A percentile compares a stretch with the other conserved stretches of the same genome.
Evolutionary conservation across 345 rosid species (phyloP).

Genomic region (Arabis hirsuta): DNA sequence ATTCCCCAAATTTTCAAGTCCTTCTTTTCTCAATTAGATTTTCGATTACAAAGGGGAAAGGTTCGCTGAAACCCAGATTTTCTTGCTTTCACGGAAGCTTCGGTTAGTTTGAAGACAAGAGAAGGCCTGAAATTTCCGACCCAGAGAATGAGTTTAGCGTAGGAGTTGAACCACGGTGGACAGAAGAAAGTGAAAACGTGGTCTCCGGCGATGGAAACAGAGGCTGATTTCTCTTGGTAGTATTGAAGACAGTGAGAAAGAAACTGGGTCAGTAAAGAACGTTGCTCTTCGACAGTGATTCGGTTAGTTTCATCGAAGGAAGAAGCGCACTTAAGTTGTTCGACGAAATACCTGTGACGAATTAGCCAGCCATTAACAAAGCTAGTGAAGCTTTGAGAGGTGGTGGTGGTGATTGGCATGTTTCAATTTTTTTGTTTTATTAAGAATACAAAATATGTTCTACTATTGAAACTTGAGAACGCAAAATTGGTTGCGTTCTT

Average conservation of each 20-base stretch:
- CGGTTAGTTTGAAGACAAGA: constrained; percentile 29
- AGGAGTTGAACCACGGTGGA: constrained; percentile 42
- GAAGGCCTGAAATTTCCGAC: constrained; percentile 44
- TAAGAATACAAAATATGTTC: too few species aligned
- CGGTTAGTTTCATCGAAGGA: constrained; percentile 2
- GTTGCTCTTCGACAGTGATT: constrained; percentile 21
- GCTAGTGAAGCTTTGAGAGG: constrained; percentile 27
- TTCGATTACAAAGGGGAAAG: too few species aligned
- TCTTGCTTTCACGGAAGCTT: constrained; percentile 10
- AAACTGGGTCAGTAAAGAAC: constrained; percentile 36
- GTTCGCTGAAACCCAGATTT: too few species aligned
- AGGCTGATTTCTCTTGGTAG: constrained; percentile 41
- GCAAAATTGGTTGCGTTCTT: too few species aligned
- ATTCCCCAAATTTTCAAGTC: too few species aligned
- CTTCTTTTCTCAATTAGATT: too few species aligned
- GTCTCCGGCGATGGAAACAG: constrained; percentile 40
- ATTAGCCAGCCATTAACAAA: constrained; percentile 38
- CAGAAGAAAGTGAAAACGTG: constrained; percentile 42
- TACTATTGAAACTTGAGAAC: too few species aligned
- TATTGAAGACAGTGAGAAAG: constrained; percentile 44
- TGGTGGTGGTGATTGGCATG: constrained; percentile 39
- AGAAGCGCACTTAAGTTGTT: constrained; percentile 41
- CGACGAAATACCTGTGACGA: constrained; percentile 43
- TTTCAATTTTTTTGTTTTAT: too few species aligned
- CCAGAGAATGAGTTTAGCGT: constrained; percentile 44